Conservation (phyloP, 2,329 filamentous ascomycete genomes). For the Macrophomina pseudophaseolina region DNA sequence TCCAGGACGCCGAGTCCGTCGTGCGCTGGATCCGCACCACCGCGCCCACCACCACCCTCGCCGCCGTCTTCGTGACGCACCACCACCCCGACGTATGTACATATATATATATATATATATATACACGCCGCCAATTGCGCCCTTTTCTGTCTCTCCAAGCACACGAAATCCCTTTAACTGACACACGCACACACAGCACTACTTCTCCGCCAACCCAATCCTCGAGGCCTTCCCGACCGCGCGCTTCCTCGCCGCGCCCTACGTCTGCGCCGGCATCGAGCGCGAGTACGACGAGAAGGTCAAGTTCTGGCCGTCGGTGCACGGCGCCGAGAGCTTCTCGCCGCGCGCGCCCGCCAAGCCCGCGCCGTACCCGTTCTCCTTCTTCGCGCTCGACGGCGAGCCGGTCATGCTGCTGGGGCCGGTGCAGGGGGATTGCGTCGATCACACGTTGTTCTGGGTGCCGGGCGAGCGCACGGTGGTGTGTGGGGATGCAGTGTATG, state of each 20-base stretch:
- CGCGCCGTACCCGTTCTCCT: slow-evolving; percentile 34
- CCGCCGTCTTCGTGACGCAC: slow-evolving; percentile 42
- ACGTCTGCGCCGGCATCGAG: slow-evolving; percentile 39
- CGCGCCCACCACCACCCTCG: slow-evolving; percentile 31
- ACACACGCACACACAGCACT: slow-evolving; percentile 30
- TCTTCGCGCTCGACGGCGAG: slow-evolving; percentile 38
- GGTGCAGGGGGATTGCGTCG: slow-evolving; percentile 40
- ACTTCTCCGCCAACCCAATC: slow-evolving; percentile 34
- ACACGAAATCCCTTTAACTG: no score
- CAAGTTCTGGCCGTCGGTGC: slow-evolving; percentile 37
- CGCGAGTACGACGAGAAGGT: slow-evolving; percentile 43
- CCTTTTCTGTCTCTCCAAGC: no score
- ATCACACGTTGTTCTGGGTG: slow-evolving; percentile 37
- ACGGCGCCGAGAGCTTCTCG: slow-evolving; percentile 38
- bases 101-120: no score
- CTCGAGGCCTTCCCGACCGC: slow-evolving; percentile 36
- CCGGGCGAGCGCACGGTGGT: slow-evolving; percentile 36
- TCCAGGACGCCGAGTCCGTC: slow-evolving; percentile 37
- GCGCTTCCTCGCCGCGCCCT: slow-evolving; percentile 33
- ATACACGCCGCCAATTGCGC: no score
- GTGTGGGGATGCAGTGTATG: slow-evolving; percentile 39
- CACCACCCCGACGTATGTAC: slow-evolving; percentile 38
- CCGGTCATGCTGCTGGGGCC: slow-evolving; percentile 37
- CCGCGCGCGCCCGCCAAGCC: slow-evolving; percentile 32
- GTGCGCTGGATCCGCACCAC: slow-evolving; percentile 37